A percentile compares a stretch with the other conserved stretches of the same genome.
These are phyloP conservation scores for Russula olivacea DNA, from an alignment of 768 basidiomycete genomes.

Conservation along the genomic window DNA sequence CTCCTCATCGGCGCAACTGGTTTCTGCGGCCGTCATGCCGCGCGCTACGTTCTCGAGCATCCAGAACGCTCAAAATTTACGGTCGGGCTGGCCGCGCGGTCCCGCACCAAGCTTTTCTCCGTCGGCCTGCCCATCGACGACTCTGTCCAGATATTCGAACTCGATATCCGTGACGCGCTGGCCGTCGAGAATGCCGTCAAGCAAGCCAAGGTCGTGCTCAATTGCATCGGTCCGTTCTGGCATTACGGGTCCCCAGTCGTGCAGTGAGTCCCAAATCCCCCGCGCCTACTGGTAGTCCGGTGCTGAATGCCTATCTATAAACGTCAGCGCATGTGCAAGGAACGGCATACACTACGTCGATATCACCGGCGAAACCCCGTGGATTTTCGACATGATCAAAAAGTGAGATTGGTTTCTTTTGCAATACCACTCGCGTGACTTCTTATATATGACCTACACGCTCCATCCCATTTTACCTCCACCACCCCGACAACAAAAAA, in stretches of 20 bases:
- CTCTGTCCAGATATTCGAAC: conserved; percentile 39
- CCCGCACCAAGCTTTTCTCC: conserved; percentile 17
- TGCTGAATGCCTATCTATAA: neutral
- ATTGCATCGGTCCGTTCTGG: conserved; percentile 72
- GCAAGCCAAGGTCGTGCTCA: conserved; percentile 62
- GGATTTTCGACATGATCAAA: conserved; percentile 56
- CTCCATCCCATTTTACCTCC: neutral
- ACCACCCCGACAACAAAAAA: neutral
- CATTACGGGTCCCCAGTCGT: conserved; percentile 69
- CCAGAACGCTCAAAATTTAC: conserved; percentile 19
- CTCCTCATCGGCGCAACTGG: conserved; percentile 25
- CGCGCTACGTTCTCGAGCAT: conserved; percentile 23
- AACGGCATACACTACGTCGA: conserved; percentile 83
- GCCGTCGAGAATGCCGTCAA: conserved; percentile 55
- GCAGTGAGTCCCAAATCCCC: conserved; percentile 36
- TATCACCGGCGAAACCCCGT: conserved; percentile 66
- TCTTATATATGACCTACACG: neutral
- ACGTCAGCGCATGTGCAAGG: conserved; percentile 58
- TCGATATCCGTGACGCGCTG: conserved; percentile 53
- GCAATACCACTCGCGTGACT: neutral
- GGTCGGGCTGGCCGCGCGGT: conserved; percentile 19
- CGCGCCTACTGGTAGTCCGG: neutral
- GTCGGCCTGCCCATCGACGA: conserved; percentile 11
- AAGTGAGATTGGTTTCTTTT: conserved; percentile 37
- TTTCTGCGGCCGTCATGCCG: conserved; percentile 24